These are phyloP conservation scores for Zygosaccharomyces sapae DNA, from an alignment of 1,139 yeast genomes.

Conservation along the genomic window DNA sequence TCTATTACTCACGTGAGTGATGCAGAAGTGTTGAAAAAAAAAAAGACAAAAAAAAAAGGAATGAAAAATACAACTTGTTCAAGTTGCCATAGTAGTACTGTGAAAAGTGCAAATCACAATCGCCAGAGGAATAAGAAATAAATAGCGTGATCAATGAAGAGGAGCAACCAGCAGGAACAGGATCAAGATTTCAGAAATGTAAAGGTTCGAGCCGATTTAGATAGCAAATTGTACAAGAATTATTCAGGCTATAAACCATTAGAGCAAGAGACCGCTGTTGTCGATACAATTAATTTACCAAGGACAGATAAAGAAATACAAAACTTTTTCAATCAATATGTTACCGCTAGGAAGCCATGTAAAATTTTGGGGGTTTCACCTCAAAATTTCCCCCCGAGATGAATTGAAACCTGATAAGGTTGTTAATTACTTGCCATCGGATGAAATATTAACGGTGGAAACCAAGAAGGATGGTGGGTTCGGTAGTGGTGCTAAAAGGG, in stretches of 20 bases:
- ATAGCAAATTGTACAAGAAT: conserved; percentile 9
- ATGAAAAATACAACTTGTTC: background rate
- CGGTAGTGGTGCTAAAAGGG: conserved; percentile 57
- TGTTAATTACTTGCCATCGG: conserved; percentile 36
- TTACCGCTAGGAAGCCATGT: conserved; percentile 24
- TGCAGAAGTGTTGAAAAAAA: too few relatives aligned
- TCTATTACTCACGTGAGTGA: background rate
- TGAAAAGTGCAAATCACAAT: background rate
- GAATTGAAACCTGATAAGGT: conserved; percentile 39
- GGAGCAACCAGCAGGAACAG: background rate
- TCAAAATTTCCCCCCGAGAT: conserved; percentile 19
- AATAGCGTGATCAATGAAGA: background rate
- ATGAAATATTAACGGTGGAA: conserved; percentile 50
- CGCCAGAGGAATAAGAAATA: background rate
- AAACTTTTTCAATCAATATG: conserved; percentile 20
- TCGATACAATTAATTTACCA: conserved; percentile 22
- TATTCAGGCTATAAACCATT: conserved; percentile 19
- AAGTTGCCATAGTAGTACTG: background rate
- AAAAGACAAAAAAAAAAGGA: background rate
- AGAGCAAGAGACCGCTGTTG: conserved; percentile 4
- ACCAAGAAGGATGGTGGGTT: conserved; percentile 54
- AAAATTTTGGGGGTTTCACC: conserved; percentile 20
- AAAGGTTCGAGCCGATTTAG: conserved; percentile 9
- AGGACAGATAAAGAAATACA: conserved; percentile 14
- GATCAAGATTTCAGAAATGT: background rate